Evolutionary conservation across 345 rosid species (phyloP), one percentile per base, ranked within the genome.

Genomic region (Linum usitatissimum): DNA sequence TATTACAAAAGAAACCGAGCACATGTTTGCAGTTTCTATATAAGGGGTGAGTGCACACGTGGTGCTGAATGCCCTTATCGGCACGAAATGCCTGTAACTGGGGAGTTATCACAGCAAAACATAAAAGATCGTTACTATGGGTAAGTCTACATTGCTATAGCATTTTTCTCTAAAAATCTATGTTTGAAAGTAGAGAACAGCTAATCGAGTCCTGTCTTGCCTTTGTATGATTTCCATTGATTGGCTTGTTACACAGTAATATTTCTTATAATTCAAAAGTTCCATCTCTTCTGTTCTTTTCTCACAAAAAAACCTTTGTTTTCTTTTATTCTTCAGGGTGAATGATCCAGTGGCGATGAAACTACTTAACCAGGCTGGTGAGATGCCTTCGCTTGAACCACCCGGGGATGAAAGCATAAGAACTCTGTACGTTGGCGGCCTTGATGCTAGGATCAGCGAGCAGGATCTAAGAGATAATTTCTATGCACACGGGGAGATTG

Each of bases 121-220:
- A 92, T 89, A 12, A 92, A 92, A 71, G 97, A 92, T 64, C 97
- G 98, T 71, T 92, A 92, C 54, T 92, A 89, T 59, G 96, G 97
- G 98, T 92, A 80, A 57, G 89, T 66, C 19, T 3, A 34, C 38
- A 7, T 34, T 5, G 8, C 38, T 34, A 34, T 9, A 18, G 30
- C 12, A 18, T 55, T 19, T 55, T 55, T 10, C 51, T 45, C 12
- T 3, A 8, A 10, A 15, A 13, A 3, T 45, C 15, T 45, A 0
- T 45, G 17, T 45, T 45, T 45, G 14, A 55, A 55, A n/a, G 9
- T 18, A 19, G 59, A 10, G 59, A 14, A 19, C 30, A 19, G 13
- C 30, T 18, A 18, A 3, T 18, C 6, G 8, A 19, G 3, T 6
- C 19, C 30, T 28, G 18, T 55, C 12, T 8, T 18, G 59, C 59